Conservation (phyloP, 768 basidiomycete species). For the Clitopilus hobsonii region DNA sequence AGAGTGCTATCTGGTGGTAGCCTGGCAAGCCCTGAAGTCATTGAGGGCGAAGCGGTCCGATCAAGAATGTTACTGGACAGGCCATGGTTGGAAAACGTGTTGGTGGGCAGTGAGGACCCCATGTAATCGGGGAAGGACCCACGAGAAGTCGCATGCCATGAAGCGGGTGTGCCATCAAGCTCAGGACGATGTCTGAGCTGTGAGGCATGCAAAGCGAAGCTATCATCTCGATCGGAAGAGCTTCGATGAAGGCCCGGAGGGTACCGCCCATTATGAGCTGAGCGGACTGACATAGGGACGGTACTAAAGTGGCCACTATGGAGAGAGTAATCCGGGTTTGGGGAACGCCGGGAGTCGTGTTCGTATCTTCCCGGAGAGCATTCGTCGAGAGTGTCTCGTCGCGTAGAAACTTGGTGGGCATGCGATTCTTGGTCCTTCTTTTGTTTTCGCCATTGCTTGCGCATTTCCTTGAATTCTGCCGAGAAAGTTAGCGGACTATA, state of each 20-base stretch:
- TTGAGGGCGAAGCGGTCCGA: constrained; percentile 16
- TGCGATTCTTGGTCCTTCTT: constrained; percentile 65
- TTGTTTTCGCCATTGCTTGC: constrained; percentile 92
- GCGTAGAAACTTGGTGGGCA: constrained; percentile 17
- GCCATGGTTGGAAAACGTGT: not conserved
- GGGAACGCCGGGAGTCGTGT: constrained; percentile 24
- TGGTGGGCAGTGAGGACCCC: constrained; percentile 22
- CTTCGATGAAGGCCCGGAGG: not conserved
- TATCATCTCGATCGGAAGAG: not conserved
- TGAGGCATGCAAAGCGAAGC: not conserved
- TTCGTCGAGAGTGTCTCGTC: constrained; percentile 25
- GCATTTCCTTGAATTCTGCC: constrained; percentile 98
- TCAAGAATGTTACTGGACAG: not conserved
- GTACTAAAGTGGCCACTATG: not conserved
- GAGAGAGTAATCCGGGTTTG: constrained; percentile 14
- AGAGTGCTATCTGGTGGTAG: constrained; percentile 64
- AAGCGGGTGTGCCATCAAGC: constrained; percentile 20
- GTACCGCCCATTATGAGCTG: not conserved
- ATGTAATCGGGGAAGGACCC: constrained; percentile 18
- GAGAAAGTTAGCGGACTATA: constrained; percentile 11
- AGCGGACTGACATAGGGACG: not conserved
- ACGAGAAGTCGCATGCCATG: constrained; percentile 28
- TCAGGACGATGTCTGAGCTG: constrained; percentile 22
- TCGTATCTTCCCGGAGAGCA: constrained; percentile 27
- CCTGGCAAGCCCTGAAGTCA: constrained; percentile 27